Percentiles rank a stretch among this genome's conserved stretches.
Evolutionary conservation across 2,329 filamentous ascomycete genomes (phyloP).

Genomic region (Neobulgaria alba): DNA sequence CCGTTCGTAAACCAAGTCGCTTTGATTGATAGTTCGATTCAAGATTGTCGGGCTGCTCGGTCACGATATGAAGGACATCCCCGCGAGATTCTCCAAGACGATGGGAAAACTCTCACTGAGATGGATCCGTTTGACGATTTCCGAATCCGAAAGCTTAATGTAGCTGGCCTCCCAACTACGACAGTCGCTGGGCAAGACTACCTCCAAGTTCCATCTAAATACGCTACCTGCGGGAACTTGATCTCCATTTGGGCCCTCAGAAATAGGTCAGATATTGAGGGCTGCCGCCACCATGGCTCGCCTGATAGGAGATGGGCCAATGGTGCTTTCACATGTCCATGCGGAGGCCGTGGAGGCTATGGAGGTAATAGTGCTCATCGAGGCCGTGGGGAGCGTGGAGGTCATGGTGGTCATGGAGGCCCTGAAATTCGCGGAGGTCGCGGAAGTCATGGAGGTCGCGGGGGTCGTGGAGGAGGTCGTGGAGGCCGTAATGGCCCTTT

Average conservation of each 20-base stretch:
- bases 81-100: not conserved
- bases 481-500: too few relatives aligned
- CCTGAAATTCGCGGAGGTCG: too few relatives aligned
- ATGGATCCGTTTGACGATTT: not conserved
- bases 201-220: conserved; percentile 9
- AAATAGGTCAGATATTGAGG: conserved; percentile 5
- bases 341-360: too few relatives aligned
- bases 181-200: conserved; percentile 1
- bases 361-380: too few relatives aligned
- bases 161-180: not conserved
- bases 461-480: too few relatives aligned
- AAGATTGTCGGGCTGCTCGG: conserved; percentile 12
- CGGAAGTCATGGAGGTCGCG: too few relatives aligned
- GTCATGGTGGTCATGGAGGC: too few relatives aligned
- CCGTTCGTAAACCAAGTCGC: conserved; percentile 18
- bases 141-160: not conserved
- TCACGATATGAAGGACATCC: conserved; percentile 6
- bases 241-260: conserved; percentile 5
- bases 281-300: conserved; percentile 1
- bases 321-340: too few relatives aligned
- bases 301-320: conserved; percentile 9
- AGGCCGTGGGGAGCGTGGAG: too few relatives aligned
- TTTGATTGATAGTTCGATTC: conserved; percentile 15
- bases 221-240: conserved; percentile 3
- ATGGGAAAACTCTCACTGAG: not conserved